Base-by-base conservation (phyloP, 169 alveolate genomes). In the Plasmodium berghei region DNA sequence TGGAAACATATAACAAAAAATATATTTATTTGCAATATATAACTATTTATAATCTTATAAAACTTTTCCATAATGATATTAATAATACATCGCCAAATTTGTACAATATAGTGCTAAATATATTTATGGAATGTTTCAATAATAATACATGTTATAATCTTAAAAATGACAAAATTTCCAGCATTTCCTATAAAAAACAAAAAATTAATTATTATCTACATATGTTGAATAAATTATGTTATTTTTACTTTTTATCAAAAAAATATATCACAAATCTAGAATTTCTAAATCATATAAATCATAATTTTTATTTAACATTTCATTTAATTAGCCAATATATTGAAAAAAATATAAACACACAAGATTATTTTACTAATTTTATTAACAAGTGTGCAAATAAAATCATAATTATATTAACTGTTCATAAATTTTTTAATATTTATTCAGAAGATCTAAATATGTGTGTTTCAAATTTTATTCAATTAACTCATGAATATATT, bases 41-140 rank as follows among this genome's bases (percentile, higher is more conserved):
- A 48, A 86, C 87, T 10, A 59, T 86, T 28, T 46, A 86, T 64
- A 86, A 86, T 86, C 70, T 69, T 58, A 34, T 86, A 46, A 86
- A 71, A 71, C 46, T 70, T 4, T 86, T 86, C 74, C 45, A 86
- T 59, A 72, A 73, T 49, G 75, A 69, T 8, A 71, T 86, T 64
- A 86, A 86, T 42, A 49, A 69, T 59, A n/a, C 73, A 12, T 62
- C 72, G 24, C 46, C 10, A 55, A 54, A 69, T n/a, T 34, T 34
- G 8, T 64, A 80, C 20, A 48, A 56, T 34, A 54, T 12, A 0
- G 42, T 75, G 48, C 16, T 75, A 46, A 61, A 62, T 2, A 62
- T 75, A 1, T 75, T 75, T 54, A 62, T 63, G 73, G 58, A 24
- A 14, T 64, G n/a, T 48, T 63, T 75, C 49, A 67, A 75, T 63